Evolutionary conservation across 257 asterid genomes (phyloP), one percentile per base, ranked within the genome.

Genomic region (Capsicum baccatum): DNA sequence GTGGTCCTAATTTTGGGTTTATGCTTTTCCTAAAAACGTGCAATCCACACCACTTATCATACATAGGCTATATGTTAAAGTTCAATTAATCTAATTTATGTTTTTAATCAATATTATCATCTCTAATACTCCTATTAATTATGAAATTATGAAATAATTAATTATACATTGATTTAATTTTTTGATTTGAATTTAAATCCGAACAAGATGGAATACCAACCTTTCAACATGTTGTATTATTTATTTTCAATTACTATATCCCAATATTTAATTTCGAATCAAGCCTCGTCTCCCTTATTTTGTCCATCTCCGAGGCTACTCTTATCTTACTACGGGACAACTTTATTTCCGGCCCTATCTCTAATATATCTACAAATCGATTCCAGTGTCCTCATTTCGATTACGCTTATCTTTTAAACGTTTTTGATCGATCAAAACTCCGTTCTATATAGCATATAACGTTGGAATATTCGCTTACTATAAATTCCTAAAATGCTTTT

Each of bases 21-120:
- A 26, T 54, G 50, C 82, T 54, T 78, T 78, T 54, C 64, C 64
- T 14, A 78, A 78, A 14, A 54, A 78, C 82, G 82, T 78, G 82
- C 64, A 78, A 26, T 78, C 64, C 64, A 78, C 33, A 39, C 64
- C 64, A 54, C 48, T 54, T 26, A 54, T 15, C 79, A 39, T 42
- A 69, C 8, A 52, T 76, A 76, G 9, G 48, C 9, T 4, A 76
- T 76, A 76, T 14, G 63, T 26, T 78, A 78, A 54, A 26, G 63
- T 78, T 54, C 15, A 78, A 33, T n/a, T 47, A 35, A 26, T 21
- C 13, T 50, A 74, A 26, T 54, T 16, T 54, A 78, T 26, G 64
- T 9, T 76, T 33, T 76, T 78, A 78, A 74, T 78, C 82, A 78
- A 26, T 54, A 6, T 26, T 78, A 54, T 78, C 82, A 54, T 78